These are phyloP conservation scores for Bipolaris victoriae DNA, from an alignment of 2,329 filamentous ascomycete genomes.

Conservation along the genomic window DNA sequence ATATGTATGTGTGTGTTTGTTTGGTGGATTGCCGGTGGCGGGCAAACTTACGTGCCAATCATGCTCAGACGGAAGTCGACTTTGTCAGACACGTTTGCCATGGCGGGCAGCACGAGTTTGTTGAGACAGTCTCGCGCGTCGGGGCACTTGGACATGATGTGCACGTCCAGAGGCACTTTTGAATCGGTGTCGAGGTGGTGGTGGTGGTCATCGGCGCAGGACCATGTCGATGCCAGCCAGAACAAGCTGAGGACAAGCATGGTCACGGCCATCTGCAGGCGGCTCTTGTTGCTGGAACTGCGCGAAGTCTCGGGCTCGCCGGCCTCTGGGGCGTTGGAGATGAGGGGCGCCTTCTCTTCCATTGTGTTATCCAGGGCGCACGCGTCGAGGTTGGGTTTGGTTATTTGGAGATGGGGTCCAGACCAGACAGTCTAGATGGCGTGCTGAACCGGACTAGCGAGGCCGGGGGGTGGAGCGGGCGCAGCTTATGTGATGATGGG, in stretches of 20 bases:
- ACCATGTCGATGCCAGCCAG: constrained; percentile 37
- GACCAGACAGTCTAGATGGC: not conserved
- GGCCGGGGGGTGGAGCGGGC: not conserved
- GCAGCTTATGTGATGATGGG: not conserved
- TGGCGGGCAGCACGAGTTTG: constrained; percentile 80
- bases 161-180: constrained; percentile 81
- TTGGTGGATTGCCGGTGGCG: not conserved
- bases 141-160: constrained; percentile 94
- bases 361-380: constrained; percentile 19
- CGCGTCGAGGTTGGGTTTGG: constrained; percentile 1
- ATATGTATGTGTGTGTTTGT: not conserved
- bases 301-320: constrained; percentile 22
- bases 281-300: constrained; percentile 17
- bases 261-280: constrained; percentile 35
- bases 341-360: constrained; percentile 41
- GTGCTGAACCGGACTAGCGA: constrained; percentile 7
- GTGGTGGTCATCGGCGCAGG: constrained; percentile 37
- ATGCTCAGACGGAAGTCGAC: constrained; percentile 91
- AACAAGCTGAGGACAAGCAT: constrained; percentile 41
- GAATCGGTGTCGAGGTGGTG: constrained; percentile 20
- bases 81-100: constrained; percentile 81
- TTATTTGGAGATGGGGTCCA: not conserved
- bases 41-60: constrained; percentile 72
- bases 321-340: constrained; percentile 28
- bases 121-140: constrained; percentile 85